phyloP scores from a whole-genome alignment of 371 early-diverging fungal species.

The Umbelopsis sp. region DNA sequence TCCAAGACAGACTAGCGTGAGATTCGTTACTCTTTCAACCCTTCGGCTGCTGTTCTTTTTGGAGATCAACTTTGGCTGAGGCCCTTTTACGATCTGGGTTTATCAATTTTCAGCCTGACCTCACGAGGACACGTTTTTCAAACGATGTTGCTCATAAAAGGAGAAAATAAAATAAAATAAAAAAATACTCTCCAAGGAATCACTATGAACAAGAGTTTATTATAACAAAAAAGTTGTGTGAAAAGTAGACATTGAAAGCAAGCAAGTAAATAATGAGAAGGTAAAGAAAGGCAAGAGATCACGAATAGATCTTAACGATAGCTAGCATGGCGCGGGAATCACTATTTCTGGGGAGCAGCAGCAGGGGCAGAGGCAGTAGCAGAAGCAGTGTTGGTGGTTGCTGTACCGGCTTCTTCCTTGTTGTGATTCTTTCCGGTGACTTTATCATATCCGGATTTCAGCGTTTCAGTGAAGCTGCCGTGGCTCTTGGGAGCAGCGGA shows the following conservation, averaged over 20 bases:
- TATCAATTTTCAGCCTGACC: no score
- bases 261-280: neutral
- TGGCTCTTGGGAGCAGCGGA: slow-evolving; percentile 1
- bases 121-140: no score
- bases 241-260: neutral
- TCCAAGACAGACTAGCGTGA: neutral
- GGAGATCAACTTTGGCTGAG: no score
- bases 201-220: neutral
- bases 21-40: no score
- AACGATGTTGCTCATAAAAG: no score
- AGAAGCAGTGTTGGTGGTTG: neutral
- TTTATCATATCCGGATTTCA: neutral
- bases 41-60: no score
- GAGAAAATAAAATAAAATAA: no score
- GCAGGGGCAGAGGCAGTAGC: no score
- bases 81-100: no score
- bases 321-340: neutral
- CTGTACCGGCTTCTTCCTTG: neutral
- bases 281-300: neutral
- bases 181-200: no score
- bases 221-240: neutral
- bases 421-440: neutral
- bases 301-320: neutral
- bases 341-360: neutral
- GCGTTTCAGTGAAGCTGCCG: slow-evolving; percentile 3